Evolutionary conservation across 805 yeast species (phyloP).

Genomic region (Myxozyma nipponensis): DNA sequence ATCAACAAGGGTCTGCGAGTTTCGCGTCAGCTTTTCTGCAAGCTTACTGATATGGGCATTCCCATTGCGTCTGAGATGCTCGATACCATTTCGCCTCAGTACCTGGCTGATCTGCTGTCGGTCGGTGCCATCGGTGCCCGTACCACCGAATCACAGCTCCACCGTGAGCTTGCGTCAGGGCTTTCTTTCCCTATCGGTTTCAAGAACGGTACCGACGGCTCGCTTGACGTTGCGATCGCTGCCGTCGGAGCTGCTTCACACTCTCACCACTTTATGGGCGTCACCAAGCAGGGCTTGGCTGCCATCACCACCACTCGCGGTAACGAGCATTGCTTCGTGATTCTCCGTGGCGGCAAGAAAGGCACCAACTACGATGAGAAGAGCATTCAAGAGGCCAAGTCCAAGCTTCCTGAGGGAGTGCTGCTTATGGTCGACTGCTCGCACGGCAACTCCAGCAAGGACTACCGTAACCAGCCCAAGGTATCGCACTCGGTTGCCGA

Average conservation of each 20-base stretch:
- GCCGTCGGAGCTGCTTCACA: conserved; percentile 89
- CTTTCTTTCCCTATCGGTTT: conserved; percentile 98
- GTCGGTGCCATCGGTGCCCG: conserved; percentile 99
- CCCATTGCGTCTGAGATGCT: conserved; percentile 98
- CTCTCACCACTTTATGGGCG: conserved; percentile 94
- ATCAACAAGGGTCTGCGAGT: conserved; percentile 91
- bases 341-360: conserved; percentile 91
- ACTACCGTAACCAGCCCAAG: conserved; percentile 90
- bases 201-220: conserved; percentile 98
- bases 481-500: conserved; percentile 79
- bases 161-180: conserved; percentile 96
- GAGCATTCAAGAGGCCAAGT: conserved; percentile 72
- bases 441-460: conserved; percentile 94
- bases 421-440: conserved; percentile 89
- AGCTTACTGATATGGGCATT: conserved; percentile 70
- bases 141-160: conserved; percentile 97
- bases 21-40: conserved; percentile 78
- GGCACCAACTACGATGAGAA: conserved; percentile 88
- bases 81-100: conserved; percentile 97
- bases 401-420: conserved; percentile 51
- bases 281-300: conserved; percentile 94
- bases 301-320: conserved; percentile 97
- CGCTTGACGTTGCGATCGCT: conserved; percentile 86
- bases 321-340: conserved; percentile 88
- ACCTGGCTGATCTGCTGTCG: conserved; percentile 80